Percentiles rank a stretch among this genome's conserved stretches.
Evolutionary conservation across 192 early-diverging fungal genomes (phyloP).

Genomic region (Coemansia reversa): DNA sequence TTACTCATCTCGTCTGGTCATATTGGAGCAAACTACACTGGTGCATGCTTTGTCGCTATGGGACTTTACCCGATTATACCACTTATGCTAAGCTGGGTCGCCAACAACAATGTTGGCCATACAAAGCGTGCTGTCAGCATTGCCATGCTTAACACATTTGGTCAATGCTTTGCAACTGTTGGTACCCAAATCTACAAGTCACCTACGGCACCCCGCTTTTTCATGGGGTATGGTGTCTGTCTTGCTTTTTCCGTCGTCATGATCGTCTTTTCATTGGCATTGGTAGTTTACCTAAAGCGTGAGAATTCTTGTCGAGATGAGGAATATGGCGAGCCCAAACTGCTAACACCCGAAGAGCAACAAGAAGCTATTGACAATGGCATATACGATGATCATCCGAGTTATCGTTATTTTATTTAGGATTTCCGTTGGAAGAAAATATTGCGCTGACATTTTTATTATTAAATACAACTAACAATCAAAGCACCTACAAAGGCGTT

Average conservation of each 20-base stretch:
- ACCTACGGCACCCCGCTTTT: conserved; percentile 59
- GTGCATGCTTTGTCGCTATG: conserved; percentile 52
- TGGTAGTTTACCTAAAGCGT: conserved; percentile 56
- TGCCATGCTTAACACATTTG: conserved; percentile 66
- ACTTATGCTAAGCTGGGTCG: conserved; percentile 64
- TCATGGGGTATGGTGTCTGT: conserved; percentile 54
- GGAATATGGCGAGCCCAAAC: conserved; percentile 21
- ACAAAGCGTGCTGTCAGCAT: conserved; percentile 71
- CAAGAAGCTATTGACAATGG: conserved; percentile 30
- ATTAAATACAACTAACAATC: too few relatives aligned
- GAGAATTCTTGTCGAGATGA: conserved; percentile 57
- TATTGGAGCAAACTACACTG: conserved; percentile 43
- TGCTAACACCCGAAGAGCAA: conserved; percentile 34
- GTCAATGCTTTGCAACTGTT: conserved; percentile 72
- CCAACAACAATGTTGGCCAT: conserved; percentile 68
- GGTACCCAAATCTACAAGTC: conserved; percentile 72
- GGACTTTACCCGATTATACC: conserved; percentile 58
- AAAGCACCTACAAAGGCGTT: too few relatives aligned
- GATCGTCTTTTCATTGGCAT: conserved; percentile 49
- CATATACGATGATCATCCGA: conserved; percentile 47
- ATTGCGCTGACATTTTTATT: too few relatives aligned
- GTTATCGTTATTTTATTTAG: conserved; percentile 49
- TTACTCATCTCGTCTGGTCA: conserved; percentile 41
- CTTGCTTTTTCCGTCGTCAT: conserved; percentile 56
- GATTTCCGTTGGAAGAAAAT: background rate